phyloP scores from a whole-genome alignment of 78 protist genomes.

The slime mould (Dictyostelium discoideum) region dicty_2.7 NC_007088.5:1673501-1674000 shows the following conservation, averaged over 20 bases:
- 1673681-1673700: constrained; percentile 10
- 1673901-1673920: too few relatives aligned
- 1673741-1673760: too few relatives aligned
- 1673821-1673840: background rate
- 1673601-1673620: constrained; percentile 41
- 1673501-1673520: constrained; percentile 92
- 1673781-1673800: too few relatives aligned
- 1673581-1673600: constrained; percentile 89
- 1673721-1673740: background rate
- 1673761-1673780: too few relatives aligned
- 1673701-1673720: too few relatives aligned
- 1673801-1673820: background rate
- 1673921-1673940: too few relatives aligned
- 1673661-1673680: constrained; percentile 66
- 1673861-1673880: background rate
- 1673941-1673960: background rate
- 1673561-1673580: constrained; percentile 74
- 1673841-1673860: background rate
- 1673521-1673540: constrained; percentile 74
- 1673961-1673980: constrained; percentile 33
- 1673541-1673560: constrained; percentile 74
- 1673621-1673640: constrained; percentile 35
- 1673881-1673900: too few relatives aligned
- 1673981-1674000: constrained; percentile 68
- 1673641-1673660: constrained; percentile 69